Conservation (phyloP, 106 monocot genomes). For the Allium fistulosum region DNA sequence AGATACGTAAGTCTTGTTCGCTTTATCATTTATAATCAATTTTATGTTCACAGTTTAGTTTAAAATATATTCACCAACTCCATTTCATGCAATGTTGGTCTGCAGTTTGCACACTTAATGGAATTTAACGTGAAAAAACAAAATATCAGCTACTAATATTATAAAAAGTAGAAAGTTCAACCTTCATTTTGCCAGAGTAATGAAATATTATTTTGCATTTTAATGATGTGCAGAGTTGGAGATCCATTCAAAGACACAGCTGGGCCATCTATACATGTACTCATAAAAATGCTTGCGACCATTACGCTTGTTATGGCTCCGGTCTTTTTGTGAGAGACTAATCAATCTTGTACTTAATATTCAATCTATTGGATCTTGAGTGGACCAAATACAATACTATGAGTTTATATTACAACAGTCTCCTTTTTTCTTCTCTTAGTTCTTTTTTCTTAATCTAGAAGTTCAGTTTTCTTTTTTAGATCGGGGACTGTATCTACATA, state of each 20-base stretch:
- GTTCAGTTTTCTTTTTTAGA: no score
- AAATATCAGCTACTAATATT: no score
- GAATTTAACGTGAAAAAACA: no score
- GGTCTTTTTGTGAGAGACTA: slow-evolving; percentile 62
- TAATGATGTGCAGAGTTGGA: slow-evolving; percentile 67
- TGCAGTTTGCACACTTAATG: no score
- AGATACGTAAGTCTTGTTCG: slow-evolving; percentile 67
- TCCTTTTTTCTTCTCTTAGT: no score
- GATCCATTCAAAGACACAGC: slow-evolving; percentile 99
- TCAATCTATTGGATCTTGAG: slow-evolving; percentile 1
- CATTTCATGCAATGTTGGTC: no score
- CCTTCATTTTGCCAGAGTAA: neutral
- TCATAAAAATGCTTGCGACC: slow-evolving; percentile 97
- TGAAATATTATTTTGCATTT: neutral
- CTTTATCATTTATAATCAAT: neutral
- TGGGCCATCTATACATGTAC: slow-evolving; percentile 92
- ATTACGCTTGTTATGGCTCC: slow-evolving; percentile 99
- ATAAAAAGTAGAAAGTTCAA: neutral
- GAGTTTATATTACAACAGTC: no score
- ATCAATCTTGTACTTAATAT: neutral
- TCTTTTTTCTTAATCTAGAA: no score
- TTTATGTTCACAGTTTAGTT: neutral
- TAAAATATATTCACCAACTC: no score
- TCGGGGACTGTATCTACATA: no score
- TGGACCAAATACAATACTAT: neutral